Percentiles rank a stretch among this genome's conserved stretches.
phyloP scores from a whole-genome alignment of 441 rosid species.

The Jatropha multifida region DNA sequence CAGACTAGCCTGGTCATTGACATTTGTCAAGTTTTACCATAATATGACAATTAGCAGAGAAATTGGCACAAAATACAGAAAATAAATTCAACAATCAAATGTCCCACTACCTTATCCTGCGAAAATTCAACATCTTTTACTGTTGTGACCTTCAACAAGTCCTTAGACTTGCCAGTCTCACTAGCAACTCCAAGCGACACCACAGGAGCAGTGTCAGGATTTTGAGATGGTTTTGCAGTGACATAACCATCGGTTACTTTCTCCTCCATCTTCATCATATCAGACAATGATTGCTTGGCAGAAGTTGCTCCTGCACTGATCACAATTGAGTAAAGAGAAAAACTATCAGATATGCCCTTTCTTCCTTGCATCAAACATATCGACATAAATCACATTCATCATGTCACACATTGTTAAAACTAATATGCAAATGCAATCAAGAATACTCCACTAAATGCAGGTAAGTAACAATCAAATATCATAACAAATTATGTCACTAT shows the following conservation, averaged over 20 bases:
- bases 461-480: neutral
- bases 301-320: constrained; percentile 43
- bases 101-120: constrained; percentile 43
- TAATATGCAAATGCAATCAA: neutral
- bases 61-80: neutral
- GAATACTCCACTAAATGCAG: constrained; percentile 18
- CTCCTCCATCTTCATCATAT: constrained; percentile 28
- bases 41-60: constrained; percentile 12
- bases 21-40: constrained; percentile 42
- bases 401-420: neutral
- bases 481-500: neutral
- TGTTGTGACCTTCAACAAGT: constrained; percentile 37
- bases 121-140: constrained; percentile 34
- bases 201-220: constrained; percentile 29
- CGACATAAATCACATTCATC: neutral
- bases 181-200: constrained; percentile 27
- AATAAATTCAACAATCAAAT: constrained; percentile 14
- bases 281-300: constrained; percentile 43
- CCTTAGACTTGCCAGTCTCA: constrained; percentile 38
- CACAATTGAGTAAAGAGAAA: constrained; percentile 5
- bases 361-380: neutral
- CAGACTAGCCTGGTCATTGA: constrained; percentile 35
- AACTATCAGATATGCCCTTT: neutral
- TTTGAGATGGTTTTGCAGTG: constrained; percentile 24
- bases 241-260: constrained; percentile 33